Conservation (phyloP, 2,329 filamentous ascomycete genomes). For the Clonostachys solani region DNA sequence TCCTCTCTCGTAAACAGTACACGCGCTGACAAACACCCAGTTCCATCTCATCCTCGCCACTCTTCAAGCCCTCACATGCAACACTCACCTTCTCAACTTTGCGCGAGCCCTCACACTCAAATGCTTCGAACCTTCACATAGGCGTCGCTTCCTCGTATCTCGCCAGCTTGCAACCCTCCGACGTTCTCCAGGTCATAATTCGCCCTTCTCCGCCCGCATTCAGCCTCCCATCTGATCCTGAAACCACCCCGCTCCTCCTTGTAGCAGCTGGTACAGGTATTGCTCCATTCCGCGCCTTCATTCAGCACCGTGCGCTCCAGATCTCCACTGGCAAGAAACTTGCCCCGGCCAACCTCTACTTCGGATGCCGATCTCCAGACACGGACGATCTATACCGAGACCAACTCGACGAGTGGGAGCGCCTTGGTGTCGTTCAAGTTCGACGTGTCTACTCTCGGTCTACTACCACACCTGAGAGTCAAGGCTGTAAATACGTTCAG, state of each 20-base stretch:
- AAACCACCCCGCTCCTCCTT: conserved; percentile 24
- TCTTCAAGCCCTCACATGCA: conserved; percentile 45
- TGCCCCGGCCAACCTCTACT: conserved; percentile 48
- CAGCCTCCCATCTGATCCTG: conserved; percentile 31
- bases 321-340: conserved; percentile 36
- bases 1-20: not conserved
- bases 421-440: conserved; percentile 46
- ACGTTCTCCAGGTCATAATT: conserved; percentile 40
- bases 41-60: conserved; percentile 65
- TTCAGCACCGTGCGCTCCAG: conserved; percentile 19
- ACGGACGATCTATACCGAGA: conserved; percentile 39
- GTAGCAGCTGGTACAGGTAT: conserved; percentile 24
- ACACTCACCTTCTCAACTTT: conserved; percentile 63
- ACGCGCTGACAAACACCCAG: conserved; percentile 6
- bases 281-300: conserved; percentile 12
- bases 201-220: conserved; percentile 29
- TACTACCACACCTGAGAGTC: conserved; percentile 18
- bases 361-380: conserved; percentile 34
- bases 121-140: conserved; percentile 31
- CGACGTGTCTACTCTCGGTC: conserved; percentile 43
- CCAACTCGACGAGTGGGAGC: conserved; percentile 40
- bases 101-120: conserved; percentile 40
- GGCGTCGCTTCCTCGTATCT: conserved; percentile 53
- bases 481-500: conserved; percentile 34
- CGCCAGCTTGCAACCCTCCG: conserved; percentile 30